Conservation (phyloP, 2,329 filamentous ascomycete species). For the Tolypocladium sp. region DNA sequence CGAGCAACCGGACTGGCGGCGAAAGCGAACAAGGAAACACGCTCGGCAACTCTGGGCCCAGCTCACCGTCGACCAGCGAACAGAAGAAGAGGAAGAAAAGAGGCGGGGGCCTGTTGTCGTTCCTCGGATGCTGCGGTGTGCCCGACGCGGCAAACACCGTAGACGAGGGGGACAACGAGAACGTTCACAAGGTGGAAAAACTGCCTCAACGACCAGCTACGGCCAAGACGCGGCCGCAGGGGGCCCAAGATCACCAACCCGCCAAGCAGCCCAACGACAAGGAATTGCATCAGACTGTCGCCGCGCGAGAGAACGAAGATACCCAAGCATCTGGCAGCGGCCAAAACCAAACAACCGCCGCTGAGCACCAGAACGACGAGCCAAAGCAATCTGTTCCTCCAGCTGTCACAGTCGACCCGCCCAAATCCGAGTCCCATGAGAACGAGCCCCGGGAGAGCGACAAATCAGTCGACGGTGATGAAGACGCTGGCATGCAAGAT, state of each 20-base stretch:
- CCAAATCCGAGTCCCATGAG: slow-evolving; percentile 14
- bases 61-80: slow-evolving; percentile 37
- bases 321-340: slow-evolving; percentile 35
- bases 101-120: slow-evolving; percentile 44
- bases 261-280: slow-evolving; percentile 38
- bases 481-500: slow-evolving; percentile 62
- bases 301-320: slow-evolving; percentile 27
- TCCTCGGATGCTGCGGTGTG: slow-evolving; percentile 59
- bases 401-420: slow-evolving; percentile 35
- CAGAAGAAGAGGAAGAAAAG: slow-evolving; percentile 49
- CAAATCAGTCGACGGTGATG: slow-evolving; percentile 38
- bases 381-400: slow-evolving; percentile 33
- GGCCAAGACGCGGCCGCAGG: slow-evolving; percentile 43
- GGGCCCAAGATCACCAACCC: slow-evolving; percentile 39
- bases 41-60: slow-evolving; percentile 39
- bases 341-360: slow-evolving; percentile 34
- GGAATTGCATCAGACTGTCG: slow-evolving; percentile 26
- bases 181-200: slow-evolving; percentile 50
- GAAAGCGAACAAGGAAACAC: slow-evolving; percentile 43
- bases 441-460: slow-evolving; percentile 16
- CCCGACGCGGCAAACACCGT: slow-evolving; percentile 49
- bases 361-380: slow-evolving; percentile 34
- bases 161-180: slow-evolving; percentile 40
- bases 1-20: slow-evolving; percentile 52
- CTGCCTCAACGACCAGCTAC: slow-evolving; percentile 45